Evolutionary conservation across 108 stramenopile genomes (phyloP).

Genomic region (Pseudonitzschia delicatissima): DNA sequence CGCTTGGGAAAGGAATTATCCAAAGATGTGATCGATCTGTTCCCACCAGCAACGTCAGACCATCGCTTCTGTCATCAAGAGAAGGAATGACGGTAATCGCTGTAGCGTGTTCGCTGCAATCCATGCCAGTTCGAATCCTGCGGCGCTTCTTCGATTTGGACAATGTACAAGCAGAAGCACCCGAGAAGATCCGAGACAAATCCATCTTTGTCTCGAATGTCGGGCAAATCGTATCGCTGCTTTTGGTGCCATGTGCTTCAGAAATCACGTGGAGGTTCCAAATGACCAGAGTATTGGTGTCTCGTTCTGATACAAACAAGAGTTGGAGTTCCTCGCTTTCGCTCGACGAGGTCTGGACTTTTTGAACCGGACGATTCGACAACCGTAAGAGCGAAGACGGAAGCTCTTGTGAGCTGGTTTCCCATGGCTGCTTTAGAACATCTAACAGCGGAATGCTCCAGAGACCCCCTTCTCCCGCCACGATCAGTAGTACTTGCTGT

Average conservation of each 20-base stretch:
- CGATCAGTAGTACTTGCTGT: not conserved
- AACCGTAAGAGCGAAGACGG: not conserved
- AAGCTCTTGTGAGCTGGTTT: not conserved
- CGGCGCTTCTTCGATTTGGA: not conserved
- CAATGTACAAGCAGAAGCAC: not conserved
- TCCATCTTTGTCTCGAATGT: not conserved
- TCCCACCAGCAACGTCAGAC: not conserved
- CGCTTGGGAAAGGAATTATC: not conserved
- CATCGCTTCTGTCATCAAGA: not conserved
- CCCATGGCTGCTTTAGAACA: not conserved
- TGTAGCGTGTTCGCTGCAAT: not conserved
- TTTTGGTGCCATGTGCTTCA: not conserved
- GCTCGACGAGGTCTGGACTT: not conserved
- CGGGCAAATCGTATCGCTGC: not conserved
- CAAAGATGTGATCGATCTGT: conserved; percentile 5
- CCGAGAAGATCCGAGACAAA: conserved; percentile 1
- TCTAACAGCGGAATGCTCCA: conserved; percentile 11
- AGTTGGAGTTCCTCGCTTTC: not conserved
- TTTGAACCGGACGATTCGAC: not conserved
- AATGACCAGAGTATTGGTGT: not conserved
- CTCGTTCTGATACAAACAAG: not conserved
- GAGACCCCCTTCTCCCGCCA: conserved; percentile 13
- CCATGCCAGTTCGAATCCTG: not conserved
- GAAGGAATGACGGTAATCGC: not conserved
- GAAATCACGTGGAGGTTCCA: not conserved